phyloP scores from a whole-genome alignment of 2,329 filamentous ascomycete species.

The Falciphora oryzae region DNA sequence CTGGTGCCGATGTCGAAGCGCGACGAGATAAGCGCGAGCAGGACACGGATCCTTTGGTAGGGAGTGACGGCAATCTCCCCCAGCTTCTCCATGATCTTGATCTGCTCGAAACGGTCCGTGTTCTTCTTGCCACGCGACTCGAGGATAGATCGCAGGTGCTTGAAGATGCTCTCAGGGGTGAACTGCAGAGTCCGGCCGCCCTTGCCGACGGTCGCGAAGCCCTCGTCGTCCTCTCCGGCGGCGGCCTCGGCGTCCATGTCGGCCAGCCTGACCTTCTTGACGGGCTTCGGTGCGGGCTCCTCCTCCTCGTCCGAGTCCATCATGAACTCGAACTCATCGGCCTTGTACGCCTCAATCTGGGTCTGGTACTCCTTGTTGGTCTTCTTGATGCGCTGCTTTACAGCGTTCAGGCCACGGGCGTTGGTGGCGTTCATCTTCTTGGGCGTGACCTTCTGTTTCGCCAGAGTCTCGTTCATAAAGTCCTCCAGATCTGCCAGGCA shows the following conservation, averaged over 20 bases:
- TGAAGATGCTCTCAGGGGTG: constrained; percentile 96
- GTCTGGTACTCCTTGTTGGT: constrained; percentile 91
- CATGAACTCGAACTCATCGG: constrained; percentile 83
- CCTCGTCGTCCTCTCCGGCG: constrained; percentile 65
- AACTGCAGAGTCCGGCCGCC: constrained; percentile 86
- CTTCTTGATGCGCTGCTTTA: constrained; percentile 98
- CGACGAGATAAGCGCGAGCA: constrained; percentile 85
- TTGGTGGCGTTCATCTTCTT: constrained; percentile 99
- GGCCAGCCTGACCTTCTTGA: constrained; percentile 44
- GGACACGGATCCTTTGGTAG: constrained; percentile 90
- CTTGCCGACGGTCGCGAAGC: constrained; percentile 82
- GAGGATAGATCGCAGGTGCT: constrained; percentile 87
- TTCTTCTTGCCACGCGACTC: constrained; percentile 99
- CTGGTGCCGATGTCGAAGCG: constrained; percentile 88
- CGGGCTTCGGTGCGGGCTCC: constrained; percentile 26
- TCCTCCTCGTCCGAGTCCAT: constrained; percentile 75
- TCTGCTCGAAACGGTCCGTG: constrained; percentile 91
- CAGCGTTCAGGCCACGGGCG: constrained; percentile 87
- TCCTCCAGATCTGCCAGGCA: constrained; percentile 91
- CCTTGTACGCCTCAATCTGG: constrained; percentile 82
- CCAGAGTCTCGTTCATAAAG: constrained; percentile 84
- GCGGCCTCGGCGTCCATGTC: constrained; percentile 44
- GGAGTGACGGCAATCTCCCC: constrained; percentile 82
- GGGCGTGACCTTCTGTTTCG: constrained; percentile 90
- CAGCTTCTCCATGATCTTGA: constrained; percentile 95